phyloP scores from a whole-genome alignment of 2,329 filamentous ascomycete species.

The Beauveria brongniartii region DNA sequence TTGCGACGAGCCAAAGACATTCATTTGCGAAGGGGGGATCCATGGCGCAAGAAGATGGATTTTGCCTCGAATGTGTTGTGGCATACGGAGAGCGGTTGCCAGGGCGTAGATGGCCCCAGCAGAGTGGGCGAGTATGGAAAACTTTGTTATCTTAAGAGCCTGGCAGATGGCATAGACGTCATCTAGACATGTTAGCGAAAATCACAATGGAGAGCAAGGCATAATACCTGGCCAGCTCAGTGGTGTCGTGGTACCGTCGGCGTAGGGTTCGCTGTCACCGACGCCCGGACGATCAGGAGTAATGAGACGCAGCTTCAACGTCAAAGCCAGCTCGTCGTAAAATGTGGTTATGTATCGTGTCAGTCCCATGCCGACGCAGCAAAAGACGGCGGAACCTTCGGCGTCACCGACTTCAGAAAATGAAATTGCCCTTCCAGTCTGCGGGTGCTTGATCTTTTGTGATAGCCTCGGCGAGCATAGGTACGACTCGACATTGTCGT shows the following conservation, averaged over 20 bases:
- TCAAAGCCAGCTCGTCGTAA: constrained; percentile 89
- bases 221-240: constrained; percentile 79
- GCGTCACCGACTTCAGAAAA: constrained; percentile 96
- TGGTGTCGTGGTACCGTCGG: constrained; percentile 74
- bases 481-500: constrained; percentile 80
- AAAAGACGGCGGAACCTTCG: constrained; percentile 84
- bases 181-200: constrained; percentile 32
- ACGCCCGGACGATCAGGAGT: constrained; percentile 92
- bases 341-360: constrained; percentile 95
- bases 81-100: constrained; percentile 89
- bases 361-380: constrained; percentile 95
- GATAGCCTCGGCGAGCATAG: constrained; percentile 75
- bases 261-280: constrained; percentile 80
- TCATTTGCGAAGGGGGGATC: constrained; percentile 95
- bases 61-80: constrained; percentile 86
- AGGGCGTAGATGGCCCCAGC: constrained; percentile 97
- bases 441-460: constrained; percentile 79
- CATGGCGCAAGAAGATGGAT: constrained; percentile 92
- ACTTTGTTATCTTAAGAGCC: constrained; percentile 83
- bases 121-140: constrained; percentile 92
- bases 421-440: constrained; percentile 79
- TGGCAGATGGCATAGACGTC: constrained; percentile 95
- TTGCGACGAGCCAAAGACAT: constrained; percentile 64
- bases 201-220: neutral
- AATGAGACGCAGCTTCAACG: constrained; percentile 80